Conservation (phyloP, 345 rosid genomes). For the Conringia planisiliqua region DNA sequence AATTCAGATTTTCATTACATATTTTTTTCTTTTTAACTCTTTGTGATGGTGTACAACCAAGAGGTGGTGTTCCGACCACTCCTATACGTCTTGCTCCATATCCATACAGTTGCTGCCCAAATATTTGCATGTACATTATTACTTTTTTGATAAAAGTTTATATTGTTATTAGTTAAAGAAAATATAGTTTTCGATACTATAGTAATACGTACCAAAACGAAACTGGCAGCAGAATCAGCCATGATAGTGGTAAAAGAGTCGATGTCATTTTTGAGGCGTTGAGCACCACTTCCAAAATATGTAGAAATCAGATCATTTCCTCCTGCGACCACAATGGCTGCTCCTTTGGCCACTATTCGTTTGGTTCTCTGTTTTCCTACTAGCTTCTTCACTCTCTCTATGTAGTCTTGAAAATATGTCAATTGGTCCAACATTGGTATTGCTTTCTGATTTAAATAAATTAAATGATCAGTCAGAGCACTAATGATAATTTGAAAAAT, state of each 20-base stretch:
- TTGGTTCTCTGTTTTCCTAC: slow-evolving; percentile 32
- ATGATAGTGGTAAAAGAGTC: background rate
- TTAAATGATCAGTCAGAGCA: background rate
- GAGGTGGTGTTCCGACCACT: slow-evolving; percentile 47
- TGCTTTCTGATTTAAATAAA: slow-evolving; percentile 23
- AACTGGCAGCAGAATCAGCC: slow-evolving; percentile 16
- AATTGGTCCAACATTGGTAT: slow-evolving; percentile 39
- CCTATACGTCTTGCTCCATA: slow-evolving; percentile 61
- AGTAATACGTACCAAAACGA: slow-evolving; percentile 3
- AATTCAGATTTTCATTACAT: slow-evolving; percentile 41
- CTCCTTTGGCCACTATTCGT: slow-evolving; percentile 19
- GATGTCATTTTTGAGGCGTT: background rate
- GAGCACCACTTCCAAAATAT: background rate
- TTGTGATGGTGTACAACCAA: slow-evolving; percentile 68
- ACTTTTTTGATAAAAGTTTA: background rate
- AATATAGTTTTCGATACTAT: background rate
- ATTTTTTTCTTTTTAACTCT: slow-evolving; percentile 45
- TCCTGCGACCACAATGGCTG: slow-evolving; percentile 13
- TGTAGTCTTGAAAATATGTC: slow-evolving; percentile 37
- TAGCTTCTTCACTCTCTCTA: slow-evolving; percentile 13
- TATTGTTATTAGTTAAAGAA: background rate
- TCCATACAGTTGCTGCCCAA: slow-evolving; percentile 45
- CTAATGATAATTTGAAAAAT: background rate
- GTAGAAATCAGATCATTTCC: background rate
- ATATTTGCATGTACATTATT: background rate